Evolutionary conservation across 176 grass and related monocot species (phyloP), one percentile per base, ranked within the genome.

Genomic region (Puccinellia tenuiflora): DNA sequence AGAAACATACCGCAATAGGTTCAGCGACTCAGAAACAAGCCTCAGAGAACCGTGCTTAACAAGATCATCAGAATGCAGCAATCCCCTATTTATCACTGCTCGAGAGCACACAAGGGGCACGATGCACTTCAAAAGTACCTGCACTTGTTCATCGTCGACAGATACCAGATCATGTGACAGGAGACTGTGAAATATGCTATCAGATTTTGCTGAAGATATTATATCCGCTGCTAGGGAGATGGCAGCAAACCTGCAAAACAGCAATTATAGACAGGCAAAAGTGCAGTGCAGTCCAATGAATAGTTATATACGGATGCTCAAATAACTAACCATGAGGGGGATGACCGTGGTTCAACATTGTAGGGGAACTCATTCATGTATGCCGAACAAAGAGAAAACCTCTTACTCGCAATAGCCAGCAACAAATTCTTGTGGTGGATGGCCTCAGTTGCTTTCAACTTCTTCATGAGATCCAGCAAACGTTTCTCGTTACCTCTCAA

Each of bases 341-440:
- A 90, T 42, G 81, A 22, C 5, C 82, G 86, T 6, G 92, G 92
- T 85, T 98, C 92, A 60, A 94, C 71, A 85, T 84, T 76, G 78
- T 90, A 98, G 43, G 95, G 95, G 61, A 98, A 94, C 34, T 91
- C 92, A 53, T 90, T 89, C 73, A 94, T 91, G 86, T 94, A 98
- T 28, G 88, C 90, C 21, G 88, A 86, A 86, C 92, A 94, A 77
- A 98, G 81, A 87, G 88, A 86, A 63, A 91, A 45, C 31, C 82
- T 88, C 79, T 88, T 94, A 66, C 83, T 83, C 40, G 71, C 90
- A 89, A 91, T 93, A 66, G 81, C 84, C 53, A 98, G 88, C 76
- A 98, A 70, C 72, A 98, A 85, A 53, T 85, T 83, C 73, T 83
- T 93, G 78, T 94, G 95, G 81, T 92, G 84, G 73, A 42, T 35